These are phyloP conservation scores for Neotropicomus parvogracilis DNA, from an alignment of 1,284 basidiomycete genomes.

Conservation along the genomic window DNA sequence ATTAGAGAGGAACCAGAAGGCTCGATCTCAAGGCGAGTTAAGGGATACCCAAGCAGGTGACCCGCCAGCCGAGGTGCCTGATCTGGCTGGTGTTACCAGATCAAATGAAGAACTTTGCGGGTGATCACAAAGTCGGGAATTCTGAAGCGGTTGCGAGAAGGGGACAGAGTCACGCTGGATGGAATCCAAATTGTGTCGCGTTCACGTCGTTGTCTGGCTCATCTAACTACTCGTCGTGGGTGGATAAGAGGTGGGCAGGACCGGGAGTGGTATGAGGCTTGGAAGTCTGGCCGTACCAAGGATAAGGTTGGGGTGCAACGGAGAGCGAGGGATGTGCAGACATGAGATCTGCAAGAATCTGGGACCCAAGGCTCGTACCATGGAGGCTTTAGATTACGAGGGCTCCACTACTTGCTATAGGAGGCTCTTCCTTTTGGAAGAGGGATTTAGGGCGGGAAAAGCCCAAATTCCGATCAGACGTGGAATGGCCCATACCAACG, in stretches of 20 bases:
- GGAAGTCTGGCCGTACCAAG: not conserved
- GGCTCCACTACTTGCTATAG: not conserved
- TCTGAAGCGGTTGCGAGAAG: not conserved
- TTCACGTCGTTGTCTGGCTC: not conserved
- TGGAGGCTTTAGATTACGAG: not conserved
- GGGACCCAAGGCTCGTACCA: slow-evolving; percentile 4
- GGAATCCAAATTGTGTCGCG: not conserved
- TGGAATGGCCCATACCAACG: not conserved
- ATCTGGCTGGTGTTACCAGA: not conserved
- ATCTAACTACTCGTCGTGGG: not conserved
- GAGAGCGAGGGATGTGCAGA: not conserved
- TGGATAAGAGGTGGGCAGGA: not conserved
- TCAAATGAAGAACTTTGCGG: not conserved
- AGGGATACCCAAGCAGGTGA: not conserved
- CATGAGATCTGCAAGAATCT: not conserved
- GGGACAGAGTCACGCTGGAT: not conserved
- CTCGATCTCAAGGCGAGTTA: not conserved
- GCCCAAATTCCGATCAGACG: not conserved
- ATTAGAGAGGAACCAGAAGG: too few species aligned
- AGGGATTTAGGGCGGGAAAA: not conserved
- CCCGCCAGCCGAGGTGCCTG: not conserved
- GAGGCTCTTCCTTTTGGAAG: not conserved
- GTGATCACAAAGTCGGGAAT: slow-evolving; percentile 1
- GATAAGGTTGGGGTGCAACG: not conserved
- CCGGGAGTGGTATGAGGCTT: not conserved